A percentile compares a stretch with the other conserved stretches of the same genome.
Conservation (phyloP, 2,329 filamentous ascomycete genomes). For the Myriosclerotinia scirpicola region DNA sequence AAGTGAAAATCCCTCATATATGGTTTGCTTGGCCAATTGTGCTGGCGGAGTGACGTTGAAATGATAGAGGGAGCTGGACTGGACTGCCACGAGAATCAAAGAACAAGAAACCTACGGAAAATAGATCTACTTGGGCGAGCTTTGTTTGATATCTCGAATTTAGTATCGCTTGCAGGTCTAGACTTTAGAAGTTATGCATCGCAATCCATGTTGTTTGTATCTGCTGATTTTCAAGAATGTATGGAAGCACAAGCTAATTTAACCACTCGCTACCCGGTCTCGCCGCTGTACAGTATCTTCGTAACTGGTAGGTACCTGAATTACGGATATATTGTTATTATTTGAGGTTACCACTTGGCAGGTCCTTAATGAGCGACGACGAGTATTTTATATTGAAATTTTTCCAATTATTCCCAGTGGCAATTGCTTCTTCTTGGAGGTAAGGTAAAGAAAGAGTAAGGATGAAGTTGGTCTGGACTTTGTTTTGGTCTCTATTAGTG, state of each 20-base stretch:
- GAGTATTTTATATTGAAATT: too few species aligned
- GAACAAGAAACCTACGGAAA: neutral
- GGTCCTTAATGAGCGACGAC: neutral
- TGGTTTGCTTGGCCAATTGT: neutral
- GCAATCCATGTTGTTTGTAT: neutral
- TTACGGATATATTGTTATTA: neutral
- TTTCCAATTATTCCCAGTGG: neutral
- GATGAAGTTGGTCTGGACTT: neutral
- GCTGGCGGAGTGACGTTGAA: neutral
- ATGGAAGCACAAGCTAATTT: constrained; percentile 6
- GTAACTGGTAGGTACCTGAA: neutral
- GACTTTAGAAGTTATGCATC: neutral
- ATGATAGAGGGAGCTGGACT: neutral
- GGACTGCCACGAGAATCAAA: neutral
- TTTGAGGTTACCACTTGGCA: neutral
- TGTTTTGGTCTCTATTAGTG: neutral
- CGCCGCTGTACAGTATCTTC: neutral
- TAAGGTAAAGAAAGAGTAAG: neutral
- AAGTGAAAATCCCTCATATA: neutral
- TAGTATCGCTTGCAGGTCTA: neutral
- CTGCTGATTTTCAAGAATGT: neutral
- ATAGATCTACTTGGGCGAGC: neutral
- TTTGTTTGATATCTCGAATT: neutral
- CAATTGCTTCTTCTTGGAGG: neutral
- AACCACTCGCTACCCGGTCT: neutral